Conservation (phyloP, 345 rosid species). For the Syzygium jambos region DNA sequence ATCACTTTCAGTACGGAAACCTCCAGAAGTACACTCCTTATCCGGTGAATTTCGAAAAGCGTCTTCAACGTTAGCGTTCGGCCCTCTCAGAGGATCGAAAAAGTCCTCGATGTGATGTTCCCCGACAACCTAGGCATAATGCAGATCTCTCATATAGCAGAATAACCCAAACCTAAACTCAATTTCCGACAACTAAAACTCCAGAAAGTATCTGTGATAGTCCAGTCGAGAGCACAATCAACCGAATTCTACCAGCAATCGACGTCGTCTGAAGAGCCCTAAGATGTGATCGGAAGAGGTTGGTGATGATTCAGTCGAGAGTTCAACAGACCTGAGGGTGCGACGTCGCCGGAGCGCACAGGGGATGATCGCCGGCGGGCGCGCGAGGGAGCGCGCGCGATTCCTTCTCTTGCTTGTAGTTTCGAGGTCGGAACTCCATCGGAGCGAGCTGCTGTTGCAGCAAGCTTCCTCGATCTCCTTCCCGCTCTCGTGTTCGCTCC, state of each 20-base stretch:
- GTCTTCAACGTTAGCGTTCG: constrained; percentile 13
- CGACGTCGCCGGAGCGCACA: constrained; percentile 17
- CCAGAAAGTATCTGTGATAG: neutral
- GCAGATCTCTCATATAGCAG: neutral
- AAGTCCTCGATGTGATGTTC: constrained; percentile 28
- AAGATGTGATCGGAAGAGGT: neutral
- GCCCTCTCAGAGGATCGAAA: constrained; percentile 65
- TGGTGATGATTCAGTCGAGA: neutral
- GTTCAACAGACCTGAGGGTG: constrained; percentile 11
- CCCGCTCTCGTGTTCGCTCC: neutral
- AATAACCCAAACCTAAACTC: neutral
- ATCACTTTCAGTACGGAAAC: constrained; percentile 7
- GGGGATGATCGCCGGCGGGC: constrained; percentile 48
- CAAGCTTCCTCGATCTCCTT: neutral
- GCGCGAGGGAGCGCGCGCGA: constrained; percentile 46
- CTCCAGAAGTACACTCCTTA: constrained; percentile 13
- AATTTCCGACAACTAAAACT: neutral
- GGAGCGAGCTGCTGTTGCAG: neutral
- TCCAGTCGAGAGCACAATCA: neutral
- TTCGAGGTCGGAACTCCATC: constrained; percentile 69
- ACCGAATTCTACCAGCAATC: neutral
- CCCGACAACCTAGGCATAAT: constrained; percentile 17
- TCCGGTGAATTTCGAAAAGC: constrained; percentile 13
- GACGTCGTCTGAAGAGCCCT: neutral
- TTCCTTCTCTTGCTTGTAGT: constrained; percentile 35